A percentile compares a stretch with the other conserved stretches of the same genome.
Evolutionary conservation across 192 early-diverging fungal species (phyloP).

Genomic region (Neocallimastix lanati): DNA sequence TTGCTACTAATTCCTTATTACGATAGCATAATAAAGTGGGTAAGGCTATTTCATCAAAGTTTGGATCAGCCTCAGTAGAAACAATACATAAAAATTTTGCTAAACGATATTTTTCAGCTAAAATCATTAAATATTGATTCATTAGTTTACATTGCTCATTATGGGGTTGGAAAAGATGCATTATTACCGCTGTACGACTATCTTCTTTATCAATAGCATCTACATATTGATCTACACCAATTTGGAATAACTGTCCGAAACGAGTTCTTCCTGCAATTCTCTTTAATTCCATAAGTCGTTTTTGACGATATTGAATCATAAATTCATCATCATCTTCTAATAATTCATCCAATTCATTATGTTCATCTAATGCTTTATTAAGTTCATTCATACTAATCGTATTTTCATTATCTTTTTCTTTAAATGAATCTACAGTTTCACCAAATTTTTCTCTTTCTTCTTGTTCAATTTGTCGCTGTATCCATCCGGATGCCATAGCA

Average conservation of each 20-base stretch:
- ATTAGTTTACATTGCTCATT: constrained; percentile 3
- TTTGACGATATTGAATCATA: constrained; percentile 9
- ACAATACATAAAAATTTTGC: neutral
- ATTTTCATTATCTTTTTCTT: neutral
- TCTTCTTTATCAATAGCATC: constrained; percentile 16
- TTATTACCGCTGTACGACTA: constrained; percentile 14
- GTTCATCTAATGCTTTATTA: neutral
- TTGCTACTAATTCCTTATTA: constrained; percentile 12
- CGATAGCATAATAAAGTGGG: constrained; percentile 25
- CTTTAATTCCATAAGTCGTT: neutral
- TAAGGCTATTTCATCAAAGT: constrained; percentile 27
- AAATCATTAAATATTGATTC: neutral
- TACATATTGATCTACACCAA: constrained; percentile 21
- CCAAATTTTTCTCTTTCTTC: constrained; percentile 14
- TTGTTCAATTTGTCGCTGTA: constrained; percentile 18
- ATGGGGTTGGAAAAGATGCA: constrained; percentile 25
- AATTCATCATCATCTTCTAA: constrained; percentile 14
- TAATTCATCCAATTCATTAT: constrained; percentile 12
- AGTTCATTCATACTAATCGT: constrained; percentile 3
- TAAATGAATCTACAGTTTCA: neutral
- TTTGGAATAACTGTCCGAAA: constrained; percentile 13
- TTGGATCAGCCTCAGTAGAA: constrained; percentile 19
- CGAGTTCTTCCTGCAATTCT: neutral
- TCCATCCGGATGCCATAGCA: constrained; percentile 20
- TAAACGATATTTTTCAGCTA: neutral